Evolutionary conservation across 148 eudicot species (phyloP).

Genomic region (Fagopyrum esculentum): DNA sequence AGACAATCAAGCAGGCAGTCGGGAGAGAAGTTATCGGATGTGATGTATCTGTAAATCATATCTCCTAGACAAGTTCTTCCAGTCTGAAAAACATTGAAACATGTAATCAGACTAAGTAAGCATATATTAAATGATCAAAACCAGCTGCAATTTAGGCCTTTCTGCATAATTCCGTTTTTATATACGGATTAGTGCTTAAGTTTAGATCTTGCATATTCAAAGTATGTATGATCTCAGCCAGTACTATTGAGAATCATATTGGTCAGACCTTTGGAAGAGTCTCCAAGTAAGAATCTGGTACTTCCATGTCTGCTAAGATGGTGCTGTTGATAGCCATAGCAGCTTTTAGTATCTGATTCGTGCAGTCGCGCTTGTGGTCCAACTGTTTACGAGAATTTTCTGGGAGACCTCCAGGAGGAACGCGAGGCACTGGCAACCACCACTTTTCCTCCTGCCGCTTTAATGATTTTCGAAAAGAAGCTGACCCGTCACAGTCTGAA

Average conservation of each 20-base stretch:
- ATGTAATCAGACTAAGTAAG: neutral
- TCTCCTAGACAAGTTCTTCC: slow-evolving; percentile 81
- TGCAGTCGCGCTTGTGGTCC: slow-evolving; percentile 78
- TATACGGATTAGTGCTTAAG: too few relatives aligned
- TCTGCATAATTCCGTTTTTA: neutral
- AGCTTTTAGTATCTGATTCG: slow-evolving; percentile 86
- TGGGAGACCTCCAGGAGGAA: slow-evolving; percentile 71
- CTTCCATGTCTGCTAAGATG: slow-evolving; percentile 83
- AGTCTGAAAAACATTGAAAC: slow-evolving; percentile 28
- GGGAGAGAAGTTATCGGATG: slow-evolving; percentile 62
- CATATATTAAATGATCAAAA: neutral
- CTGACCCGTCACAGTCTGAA: slow-evolving; percentile 64
- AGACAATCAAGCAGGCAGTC: slow-evolving; percentile 80
- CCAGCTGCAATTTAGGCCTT: neutral
- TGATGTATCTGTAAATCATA: slow-evolving; percentile 63
- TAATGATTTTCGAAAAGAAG: slow-evolving; percentile 53
- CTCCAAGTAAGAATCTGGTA: slow-evolving; percentile 82
- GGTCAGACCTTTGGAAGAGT: slow-evolving; percentile 78
- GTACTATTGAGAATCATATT: neutral
- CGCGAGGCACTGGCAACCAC: slow-evolving; percentile 98
- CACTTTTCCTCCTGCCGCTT: slow-evolving; percentile 86
- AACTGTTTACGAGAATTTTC: slow-evolving; percentile 60
- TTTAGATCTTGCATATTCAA: neutral
- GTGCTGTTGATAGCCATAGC: slow-evolving; percentile 71
- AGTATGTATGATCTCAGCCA: neutral